Percentiles rank a stretch among this genome's conserved stretches.
Evolutionary conservation across 2,329 filamentous ascomycete genomes (phyloP).

Genomic region (Fusarium transvaalense): DNA sequence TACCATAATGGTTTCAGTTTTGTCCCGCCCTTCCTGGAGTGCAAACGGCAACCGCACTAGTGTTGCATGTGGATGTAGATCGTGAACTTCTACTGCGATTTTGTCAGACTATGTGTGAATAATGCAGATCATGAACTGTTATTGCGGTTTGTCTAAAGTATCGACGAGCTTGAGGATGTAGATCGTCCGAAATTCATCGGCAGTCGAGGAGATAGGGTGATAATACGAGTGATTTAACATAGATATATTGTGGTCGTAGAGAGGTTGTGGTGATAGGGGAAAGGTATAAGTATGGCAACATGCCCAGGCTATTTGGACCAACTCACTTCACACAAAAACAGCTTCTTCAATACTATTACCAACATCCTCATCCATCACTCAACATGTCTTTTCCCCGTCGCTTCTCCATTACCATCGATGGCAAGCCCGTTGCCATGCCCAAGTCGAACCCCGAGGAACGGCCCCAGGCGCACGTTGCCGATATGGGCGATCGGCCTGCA

Average conservation of each 20-base stretch:
- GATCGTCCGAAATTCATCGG: background rate
- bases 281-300: background rate
- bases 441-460: accelerated
- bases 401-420: background rate
- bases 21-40: accelerated
- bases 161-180: too few relatives aligned
- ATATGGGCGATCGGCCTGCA: background rate
- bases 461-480: too few relatives aligned
- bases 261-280: too few relatives aligned
- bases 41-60: accelerated
- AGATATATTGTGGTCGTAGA: background rate
- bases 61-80: background rate
- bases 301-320: accelerated
- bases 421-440: background rate
- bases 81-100: background rate
- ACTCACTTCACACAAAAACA: background rate
- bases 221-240: background rate
- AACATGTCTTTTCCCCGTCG: background rate
- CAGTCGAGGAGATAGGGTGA: accelerated
- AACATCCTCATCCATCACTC: background rate
- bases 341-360: too few relatives aligned
- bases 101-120: background rate
- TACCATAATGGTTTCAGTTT: background rate
- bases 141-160: accelerated
- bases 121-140: background rate